A percentile compares a stretch with the other conserved stretches of the same genome.
Conservation (phyloP, 73 alveolate species). For the Symbiodinium natans region DNA sequence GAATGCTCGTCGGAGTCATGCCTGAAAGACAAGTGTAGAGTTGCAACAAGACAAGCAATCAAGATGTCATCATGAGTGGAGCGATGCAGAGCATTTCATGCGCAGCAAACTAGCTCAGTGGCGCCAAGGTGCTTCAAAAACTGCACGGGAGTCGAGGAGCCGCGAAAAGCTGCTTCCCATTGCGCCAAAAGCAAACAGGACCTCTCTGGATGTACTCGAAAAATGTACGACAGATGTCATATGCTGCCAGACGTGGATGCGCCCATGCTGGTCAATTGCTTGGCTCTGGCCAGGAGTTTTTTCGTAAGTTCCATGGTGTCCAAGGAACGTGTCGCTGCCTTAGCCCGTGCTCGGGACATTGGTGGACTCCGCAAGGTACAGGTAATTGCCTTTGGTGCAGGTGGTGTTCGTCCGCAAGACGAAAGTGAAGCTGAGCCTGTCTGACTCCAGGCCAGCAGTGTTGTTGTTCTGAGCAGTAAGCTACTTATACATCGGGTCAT, state of each 20-base stretch:
- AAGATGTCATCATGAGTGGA: too few species aligned
- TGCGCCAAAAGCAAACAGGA: conserved; percentile 11
- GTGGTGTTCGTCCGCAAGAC: background rate
- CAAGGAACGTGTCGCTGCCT: background rate
- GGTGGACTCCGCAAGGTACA: background rate
- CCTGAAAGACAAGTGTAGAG: background rate
- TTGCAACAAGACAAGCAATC: too few species aligned
- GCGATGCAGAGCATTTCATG: too few species aligned
- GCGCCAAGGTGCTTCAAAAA: background rate
- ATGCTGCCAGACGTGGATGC: too few species aligned
- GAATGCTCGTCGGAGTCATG: conserved; percentile 4
- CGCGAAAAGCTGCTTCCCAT: conserved; percentile 5
- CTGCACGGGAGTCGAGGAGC: background rate
- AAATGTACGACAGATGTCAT: background rate
- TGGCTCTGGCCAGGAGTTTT: background rate
- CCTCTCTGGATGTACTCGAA: background rate
- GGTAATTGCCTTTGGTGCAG: background rate
- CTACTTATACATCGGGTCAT: too few species aligned
- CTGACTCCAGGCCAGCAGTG: background rate
- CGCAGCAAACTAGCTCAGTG: too few species aligned
- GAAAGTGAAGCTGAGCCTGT: background rate
- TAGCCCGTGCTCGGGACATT: background rate
- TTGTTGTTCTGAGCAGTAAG: background rate
- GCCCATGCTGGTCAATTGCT: background rate
- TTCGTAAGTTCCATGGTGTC: background rate